Conservation (phyloP, 2,329 filamentous ascomycete species). For the Lanzia echinophila region DNA sequence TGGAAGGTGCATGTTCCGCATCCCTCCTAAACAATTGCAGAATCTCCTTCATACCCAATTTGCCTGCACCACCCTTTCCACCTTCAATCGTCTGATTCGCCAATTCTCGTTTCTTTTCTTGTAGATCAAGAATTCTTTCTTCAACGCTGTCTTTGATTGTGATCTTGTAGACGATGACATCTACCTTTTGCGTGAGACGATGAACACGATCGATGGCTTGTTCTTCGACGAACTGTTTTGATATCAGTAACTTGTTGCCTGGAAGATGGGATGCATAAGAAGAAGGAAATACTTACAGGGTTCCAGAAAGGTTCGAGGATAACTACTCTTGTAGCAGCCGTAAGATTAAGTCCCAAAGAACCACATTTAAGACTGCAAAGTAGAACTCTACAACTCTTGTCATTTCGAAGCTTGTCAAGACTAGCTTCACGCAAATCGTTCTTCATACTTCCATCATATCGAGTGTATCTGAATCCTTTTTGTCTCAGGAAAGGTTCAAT, state of each 20-base stretch:
- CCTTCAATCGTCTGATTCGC: slow-evolving; percentile 89
- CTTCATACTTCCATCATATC: slow-evolving; percentile 92
- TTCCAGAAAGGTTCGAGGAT: slow-evolving; percentile 99
- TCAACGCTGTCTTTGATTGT: slow-evolving; percentile 84
- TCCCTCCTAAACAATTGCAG: slow-evolving; percentile 65
- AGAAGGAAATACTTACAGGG: slow-evolving; percentile 39
- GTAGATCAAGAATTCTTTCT: slow-evolving; percentile 87
- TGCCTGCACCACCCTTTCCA: slow-evolving; percentile 65
- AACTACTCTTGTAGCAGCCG: slow-evolving; percentile 85
- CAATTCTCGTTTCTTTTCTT: slow-evolving; percentile 86
- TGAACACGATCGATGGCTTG: slow-evolving; percentile 98
- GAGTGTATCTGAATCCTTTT: slow-evolving; percentile 69
- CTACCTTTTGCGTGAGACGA: slow-evolving; percentile 91
- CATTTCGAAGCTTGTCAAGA: slow-evolving; percentile 66
- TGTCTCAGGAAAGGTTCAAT: slow-evolving; percentile 83
- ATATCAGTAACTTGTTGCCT: not conserved
- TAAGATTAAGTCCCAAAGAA: slow-evolving; percentile 86
- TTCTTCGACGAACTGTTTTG: slow-evolving; percentile 95
- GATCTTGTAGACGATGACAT: slow-evolving; percentile 92
- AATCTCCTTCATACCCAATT: slow-evolving; percentile 89
- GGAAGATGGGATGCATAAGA: not conserved
- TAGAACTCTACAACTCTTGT: slow-evolving; percentile 70
- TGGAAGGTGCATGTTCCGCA: slow-evolving; percentile 25
- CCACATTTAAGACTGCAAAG: slow-evolving; percentile 94
- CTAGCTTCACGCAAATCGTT: slow-evolving; percentile 89